phyloP scores from a whole-genome alignment of 1,139 yeast species.

The Taphrina wiesneri region DNA sequence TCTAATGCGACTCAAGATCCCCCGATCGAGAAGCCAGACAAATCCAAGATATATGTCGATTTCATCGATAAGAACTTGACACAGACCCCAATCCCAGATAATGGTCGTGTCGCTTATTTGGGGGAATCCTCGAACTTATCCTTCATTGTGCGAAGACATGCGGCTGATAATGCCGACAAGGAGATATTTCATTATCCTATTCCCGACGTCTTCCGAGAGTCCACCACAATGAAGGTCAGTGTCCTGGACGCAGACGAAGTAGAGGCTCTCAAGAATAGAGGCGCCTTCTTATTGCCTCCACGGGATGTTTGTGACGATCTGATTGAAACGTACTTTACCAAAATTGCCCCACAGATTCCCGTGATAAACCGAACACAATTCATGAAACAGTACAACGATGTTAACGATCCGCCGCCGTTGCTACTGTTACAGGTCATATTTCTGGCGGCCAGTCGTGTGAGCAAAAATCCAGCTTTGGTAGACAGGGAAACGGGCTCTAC shows the following conservation, averaged over 20 bases:
- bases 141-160: conserved; percentile 44
- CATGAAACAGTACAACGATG: conserved; percentile 59
- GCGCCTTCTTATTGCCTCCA: conserved; percentile 71
- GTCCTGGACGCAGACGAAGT: conserved; percentile 64
- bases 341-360: conserved; percentile 71
- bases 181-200: conserved; percentile 46
- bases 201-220: conserved; percentile 44
- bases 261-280: conserved; percentile 65
- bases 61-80: conserved; percentile 11
- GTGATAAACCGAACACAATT: conserved; percentile 67
- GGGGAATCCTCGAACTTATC: conserved; percentile 46
- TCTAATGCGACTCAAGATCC: neutral
- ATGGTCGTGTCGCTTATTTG: conserved; percentile 37
- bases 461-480: conserved; percentile 57
- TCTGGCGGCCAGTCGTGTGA: conserved; percentile 67
- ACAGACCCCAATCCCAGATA: conserved; percentile 25
- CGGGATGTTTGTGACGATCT: conserved; percentile 62
- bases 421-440: conserved; percentile 69
- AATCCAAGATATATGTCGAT: conserved; percentile 22
- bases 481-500: conserved; percentile 58
- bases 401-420: conserved; percentile 66
- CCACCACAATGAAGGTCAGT: conserved; percentile 42
- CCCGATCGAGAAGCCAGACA: conserved; percentile 2
- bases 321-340: conserved; percentile 63
- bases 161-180: conserved; percentile 41